Base-by-base conservation (phyloP, 2,329 filamentous ascomycete genomes). In the Hawksworthiomyces lignivorus region DNA sequence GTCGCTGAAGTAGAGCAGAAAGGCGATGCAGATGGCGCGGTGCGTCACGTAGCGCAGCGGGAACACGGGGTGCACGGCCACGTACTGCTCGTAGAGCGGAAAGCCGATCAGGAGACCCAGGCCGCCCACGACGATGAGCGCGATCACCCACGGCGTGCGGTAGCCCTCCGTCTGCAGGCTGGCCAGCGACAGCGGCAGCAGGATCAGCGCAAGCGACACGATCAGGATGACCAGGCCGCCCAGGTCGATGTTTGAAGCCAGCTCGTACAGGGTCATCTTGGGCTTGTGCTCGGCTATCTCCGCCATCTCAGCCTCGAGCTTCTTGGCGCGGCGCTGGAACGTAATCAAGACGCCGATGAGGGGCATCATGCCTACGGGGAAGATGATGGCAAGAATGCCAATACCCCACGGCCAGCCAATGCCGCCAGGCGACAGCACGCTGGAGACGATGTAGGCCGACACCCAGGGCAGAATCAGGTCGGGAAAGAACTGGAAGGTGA, bases 391-490 rank as follows among this genome's bases (percentile, higher is more conserved):
- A 59, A 73, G 70, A 51, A 77, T 73, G 10, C 69, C 73, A 46
- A 73, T 73, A 6, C 73, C 73, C 73, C 73, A 77, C 49, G 68
- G 60, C 73, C 72, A 77, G 8, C 58, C 65, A 22, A 68, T 58
- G 7, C 62, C 59, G 26, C 39, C 34, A 19, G 35, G 33, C 2
- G 52, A 30, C 12, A 50, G 36, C 12, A 52, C 46, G 20, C 55
- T 61, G 7, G 62, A 56, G 1, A 68, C 66, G n/a, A 75, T 62
- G 33, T 69, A 62, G 3, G 72, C 70, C 3, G 73, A 70, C 14
- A 72, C 62, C 69, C 73, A 80, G 1, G 75, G 68, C 7, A 70
- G 78, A 48, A 73, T 58, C 5, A 77, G 59, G 50, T 75, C 77
- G 0, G 73, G 73, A 5, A 74, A 40, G 66, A 72, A 53, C 64